A percentile compares a stretch with the other conserved stretches of the same genome.
These are phyloP conservation scores for Aspergillus kassunensis DNA, from an alignment of 495 filamentous ascomycete genomes.

Conservation along the genomic window DNA sequence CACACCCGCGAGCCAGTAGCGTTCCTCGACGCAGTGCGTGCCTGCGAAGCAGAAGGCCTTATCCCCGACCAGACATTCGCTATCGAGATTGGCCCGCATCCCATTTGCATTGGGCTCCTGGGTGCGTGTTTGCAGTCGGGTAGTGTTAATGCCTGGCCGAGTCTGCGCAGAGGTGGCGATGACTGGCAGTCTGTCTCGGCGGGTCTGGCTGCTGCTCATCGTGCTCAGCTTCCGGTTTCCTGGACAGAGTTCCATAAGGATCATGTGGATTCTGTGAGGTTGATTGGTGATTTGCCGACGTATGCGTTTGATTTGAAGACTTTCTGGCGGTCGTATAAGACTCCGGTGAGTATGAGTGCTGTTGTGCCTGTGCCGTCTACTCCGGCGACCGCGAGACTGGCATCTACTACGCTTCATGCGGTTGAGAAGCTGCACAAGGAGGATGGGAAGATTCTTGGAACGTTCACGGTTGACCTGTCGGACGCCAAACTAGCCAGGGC, in stretches of 20 bases:
- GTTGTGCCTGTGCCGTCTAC: neutral
- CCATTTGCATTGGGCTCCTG: conserved; percentile 24
- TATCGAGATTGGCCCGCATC: conserved; percentile 37
- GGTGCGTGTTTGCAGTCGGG: too few species aligned
- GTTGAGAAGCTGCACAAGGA: neutral
- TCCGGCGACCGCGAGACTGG: neutral
- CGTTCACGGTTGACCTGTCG: neutral
- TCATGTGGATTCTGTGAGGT: neutral
- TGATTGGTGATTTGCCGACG: neutral
- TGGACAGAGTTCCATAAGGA: conserved; percentile 22
- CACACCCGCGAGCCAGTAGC: neutral
- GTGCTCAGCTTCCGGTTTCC: too few species aligned
- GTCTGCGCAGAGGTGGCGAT: too few species aligned
- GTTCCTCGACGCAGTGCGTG: neutral
- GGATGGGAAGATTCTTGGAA: neutral
- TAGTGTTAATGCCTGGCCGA: too few species aligned
- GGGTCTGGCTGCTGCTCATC: too few species aligned
- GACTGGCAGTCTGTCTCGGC: too few species aligned
- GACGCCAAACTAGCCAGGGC: neutral
- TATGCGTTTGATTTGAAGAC: conserved; percentile 7
- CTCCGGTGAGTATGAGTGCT: neutral
- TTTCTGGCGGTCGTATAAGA: conserved; percentile 6
- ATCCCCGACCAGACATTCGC: conserved; percentile 12
- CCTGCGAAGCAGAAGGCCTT: neutral
- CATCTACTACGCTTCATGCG: neutral